These are phyloP conservation scores for Fagus crenata DNA, from an alignment of 306 rosid species.

Conservation along the genomic window DNA sequence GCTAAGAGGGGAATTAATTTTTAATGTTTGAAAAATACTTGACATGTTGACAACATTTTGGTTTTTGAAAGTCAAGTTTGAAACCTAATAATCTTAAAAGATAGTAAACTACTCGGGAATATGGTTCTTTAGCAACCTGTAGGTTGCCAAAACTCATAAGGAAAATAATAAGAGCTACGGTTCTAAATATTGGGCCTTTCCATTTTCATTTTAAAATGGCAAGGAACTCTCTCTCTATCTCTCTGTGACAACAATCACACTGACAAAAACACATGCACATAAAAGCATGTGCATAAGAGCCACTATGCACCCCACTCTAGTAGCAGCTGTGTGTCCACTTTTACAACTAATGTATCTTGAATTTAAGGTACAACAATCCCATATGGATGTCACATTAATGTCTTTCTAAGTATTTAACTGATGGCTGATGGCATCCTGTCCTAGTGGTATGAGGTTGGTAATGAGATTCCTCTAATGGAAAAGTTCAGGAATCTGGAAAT, in stretches of 20 bases:
- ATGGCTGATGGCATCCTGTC: neutral
- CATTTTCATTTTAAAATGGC: neutral
- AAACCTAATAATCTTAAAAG: neutral
- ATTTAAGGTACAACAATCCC: neutral
- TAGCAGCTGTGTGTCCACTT: neutral
- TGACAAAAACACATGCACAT: neutral
- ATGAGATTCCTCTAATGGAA: neutral
- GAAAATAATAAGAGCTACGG: neutral
- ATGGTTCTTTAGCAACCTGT: neutral
- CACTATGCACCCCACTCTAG: neutral
- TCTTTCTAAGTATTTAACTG: neutral
- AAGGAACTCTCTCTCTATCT: neutral
- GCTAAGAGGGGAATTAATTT: conserved; percentile 4
- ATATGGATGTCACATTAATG: neutral
- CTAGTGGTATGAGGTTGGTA: neutral
- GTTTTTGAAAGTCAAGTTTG: neutral
- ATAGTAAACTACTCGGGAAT: neutral
- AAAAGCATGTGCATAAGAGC: neutral
- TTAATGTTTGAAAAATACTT: neutral
- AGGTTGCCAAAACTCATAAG: neutral
- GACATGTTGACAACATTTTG: conserved; percentile 1
- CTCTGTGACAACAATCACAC: neutral
- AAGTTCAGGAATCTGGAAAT: neutral
- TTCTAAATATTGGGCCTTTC: neutral
- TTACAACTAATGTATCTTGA: neutral